These are phyloP conservation scores for Penicillium occitanis DNA, from an alignment of 2,329 filamentous ascomycete genomes.

Conservation along the genomic window DNA sequence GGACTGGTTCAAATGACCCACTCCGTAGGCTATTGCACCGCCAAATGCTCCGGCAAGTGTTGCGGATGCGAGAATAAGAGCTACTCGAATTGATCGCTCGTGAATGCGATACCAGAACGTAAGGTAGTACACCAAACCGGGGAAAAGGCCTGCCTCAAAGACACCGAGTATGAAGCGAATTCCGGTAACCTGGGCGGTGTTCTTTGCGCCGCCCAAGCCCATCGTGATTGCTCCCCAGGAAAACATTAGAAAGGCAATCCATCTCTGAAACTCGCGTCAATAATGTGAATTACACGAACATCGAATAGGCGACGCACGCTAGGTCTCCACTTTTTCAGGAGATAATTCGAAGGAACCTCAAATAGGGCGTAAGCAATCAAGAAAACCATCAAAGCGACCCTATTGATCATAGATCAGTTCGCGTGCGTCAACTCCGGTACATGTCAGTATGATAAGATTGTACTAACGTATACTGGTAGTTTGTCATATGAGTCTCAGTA, in stretches of 20 bases:
- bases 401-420: slow-evolving; percentile 23
- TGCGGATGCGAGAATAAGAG: slow-evolving; percentile 55
- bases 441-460: no score
- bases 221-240: slow-evolving; percentile 52
- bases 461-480: slow-evolving; percentile 58
- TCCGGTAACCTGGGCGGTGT: slow-evolving; percentile 46
- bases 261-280: slow-evolving; percentile 32
- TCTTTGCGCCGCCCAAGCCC: slow-evolving; percentile 48
- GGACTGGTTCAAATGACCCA: slow-evolving; percentile 41
- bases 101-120: slow-evolving; percentile 58
- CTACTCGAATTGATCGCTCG: slow-evolving; percentile 60
- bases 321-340: slow-evolving; percentile 50
- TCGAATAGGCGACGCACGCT: slow-evolving; percentile 33
- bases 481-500: slow-evolving; percentile 60
- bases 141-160: slow-evolving; percentile 54
- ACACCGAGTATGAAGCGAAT: slow-evolving; percentile 52
- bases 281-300: background rate
- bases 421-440: background rate
- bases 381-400: slow-evolving; percentile 51
- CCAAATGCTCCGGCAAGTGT: slow-evolving; percentile 57
- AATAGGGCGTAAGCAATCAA: slow-evolving; percentile 51
- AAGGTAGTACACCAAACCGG: slow-evolving; percentile 50
- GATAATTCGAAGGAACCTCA: slow-evolving; percentile 52
- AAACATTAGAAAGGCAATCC: slow-evolving; percentile 53
- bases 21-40: slow-evolving; percentile 55